Evolutionary conservation across 2,329 filamentous ascomycete species (phyloP), one percentile per base, ranked within the genome.

Genomic region (Helotiales sp.): DNA sequence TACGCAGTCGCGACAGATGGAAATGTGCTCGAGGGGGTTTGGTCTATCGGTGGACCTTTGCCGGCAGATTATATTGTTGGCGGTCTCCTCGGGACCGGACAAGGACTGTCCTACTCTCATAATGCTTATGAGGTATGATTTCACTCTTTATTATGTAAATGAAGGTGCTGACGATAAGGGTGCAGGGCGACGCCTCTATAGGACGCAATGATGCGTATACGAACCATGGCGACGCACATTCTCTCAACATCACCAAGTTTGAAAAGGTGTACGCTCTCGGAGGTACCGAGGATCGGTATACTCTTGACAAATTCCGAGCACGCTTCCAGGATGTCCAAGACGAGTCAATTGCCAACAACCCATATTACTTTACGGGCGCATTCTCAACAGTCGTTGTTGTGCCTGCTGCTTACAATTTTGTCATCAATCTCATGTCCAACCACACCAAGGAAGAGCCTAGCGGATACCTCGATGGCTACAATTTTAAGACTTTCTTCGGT

Each of bases 401-500:
- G 15, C 36, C 24, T 15, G 30, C 55, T 42, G 55, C 55, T 0
- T 31, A 47, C 49, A 57, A 40, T 13, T 53, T 53, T 8, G 38
- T 53, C n/a, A 42, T 42, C 36, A 40, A 40, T 2, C 44, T 53
- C 36, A 53, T 53, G 36, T 30, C 24, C 24, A 53, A 57, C 31
- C 42, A 57, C 25, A 47, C 29, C 31, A 24, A 17, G 8, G 49
- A 57, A 22, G 42, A 53, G 22, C 30, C 33, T 6, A 31, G 34
- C 17, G 55, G 49, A 48, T 38, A 38, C n/a, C 38, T 57, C 10
- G 42, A 52, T 8, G 29, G 50, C 24, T 31, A 57, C 19, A 48
- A 34, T 13, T 30, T 57, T 40, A 57, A 57, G 53, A 22, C 7
- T 17, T 55, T 55, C 53, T 55, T 55, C 31, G 53, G 38, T 42